phyloP scores from a whole-genome alignment of 257 asterid genomes.

The Cruciata laevipes region DNA sequence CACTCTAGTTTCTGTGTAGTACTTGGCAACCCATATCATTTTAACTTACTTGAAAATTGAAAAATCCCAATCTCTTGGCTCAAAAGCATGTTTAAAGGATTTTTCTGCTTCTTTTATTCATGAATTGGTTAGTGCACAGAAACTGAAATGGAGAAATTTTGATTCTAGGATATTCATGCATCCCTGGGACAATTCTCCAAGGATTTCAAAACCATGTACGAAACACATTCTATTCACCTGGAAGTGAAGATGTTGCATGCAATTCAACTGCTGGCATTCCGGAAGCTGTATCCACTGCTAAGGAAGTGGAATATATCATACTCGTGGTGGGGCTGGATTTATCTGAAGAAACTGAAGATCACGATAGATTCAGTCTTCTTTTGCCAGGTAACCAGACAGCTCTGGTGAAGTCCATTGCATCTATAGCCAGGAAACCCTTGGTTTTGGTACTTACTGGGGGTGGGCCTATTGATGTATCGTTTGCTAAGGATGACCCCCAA shows the following conservation, averaged over 20 bases:
- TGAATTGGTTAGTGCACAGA: too few species aligned
- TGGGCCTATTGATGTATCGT: constrained; percentile 86
- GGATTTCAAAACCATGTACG: constrained; percentile 44
- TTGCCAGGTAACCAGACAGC: constrained; percentile 77
- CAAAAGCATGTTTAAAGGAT: not conserved
- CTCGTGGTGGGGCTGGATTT: constrained; percentile 80
- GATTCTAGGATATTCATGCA: constrained; percentile 67
- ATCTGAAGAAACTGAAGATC: constrained; percentile 87
- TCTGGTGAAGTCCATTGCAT: constrained; percentile 53
- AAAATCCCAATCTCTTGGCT: not conserved
- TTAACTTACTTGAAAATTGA: not conserved
- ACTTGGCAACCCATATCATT: not conserved
- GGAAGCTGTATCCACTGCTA: constrained; percentile 54
- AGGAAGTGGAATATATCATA: constrained; percentile 55
- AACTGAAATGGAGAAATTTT: not conserved
- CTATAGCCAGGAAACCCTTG: constrained; percentile 54
- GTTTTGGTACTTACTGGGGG: constrained; percentile 84
- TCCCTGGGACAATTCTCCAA: constrained; percentile 49
- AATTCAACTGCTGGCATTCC: constrained; percentile 49
- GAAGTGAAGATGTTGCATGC: constrained; percentile 63
- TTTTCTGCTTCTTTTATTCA: too few species aligned
- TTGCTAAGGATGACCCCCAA: constrained; percentile 51
- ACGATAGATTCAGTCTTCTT: constrained; percentile 79
- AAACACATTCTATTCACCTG: constrained; percentile 44
- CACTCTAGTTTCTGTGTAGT: not conserved